A percentile compares a stretch with the other conserved stretches of the same genome.
Conservation (phyloP, 2,329 filamentous ascomycete genomes). For the Metarhizium album region DNA sequence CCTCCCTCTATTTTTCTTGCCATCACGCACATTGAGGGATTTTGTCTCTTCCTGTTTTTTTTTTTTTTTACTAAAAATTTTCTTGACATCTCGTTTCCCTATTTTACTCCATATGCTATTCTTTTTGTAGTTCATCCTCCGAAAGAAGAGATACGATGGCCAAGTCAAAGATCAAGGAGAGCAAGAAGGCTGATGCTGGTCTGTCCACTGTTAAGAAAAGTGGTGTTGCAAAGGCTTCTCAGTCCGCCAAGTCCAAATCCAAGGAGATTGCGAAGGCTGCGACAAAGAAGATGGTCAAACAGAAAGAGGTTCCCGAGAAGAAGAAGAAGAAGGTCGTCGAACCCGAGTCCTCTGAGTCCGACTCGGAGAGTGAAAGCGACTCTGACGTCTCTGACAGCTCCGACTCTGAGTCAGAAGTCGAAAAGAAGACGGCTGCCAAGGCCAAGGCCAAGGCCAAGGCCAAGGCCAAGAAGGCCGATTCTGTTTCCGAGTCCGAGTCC, state of each 20-base stretch:
- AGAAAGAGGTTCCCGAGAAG: slow-evolving; percentile 37
- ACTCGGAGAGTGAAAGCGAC: slow-evolving; percentile 23
- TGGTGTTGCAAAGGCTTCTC: slow-evolving; percentile 55
- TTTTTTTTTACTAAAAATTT: too few species aligned
- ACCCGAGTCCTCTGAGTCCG: slow-evolving; percentile 27
- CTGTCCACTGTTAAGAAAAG: slow-evolving; percentile 51
- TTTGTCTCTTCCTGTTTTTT: too few species aligned
- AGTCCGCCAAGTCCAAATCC: slow-evolving; percentile 54
- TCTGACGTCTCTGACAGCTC: slow-evolving; percentile 10
- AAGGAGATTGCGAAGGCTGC: slow-evolving; percentile 56
- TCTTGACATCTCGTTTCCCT: neutral
- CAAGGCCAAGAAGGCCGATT: slow-evolving; percentile 33
- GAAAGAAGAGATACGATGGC: slow-evolving; percentile 36
- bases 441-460: too few species aligned
- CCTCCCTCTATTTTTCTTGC: slow-evolving; percentile 5
- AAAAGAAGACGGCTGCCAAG: slow-evolving; percentile 15
- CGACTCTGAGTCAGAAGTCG: slow-evolving; percentile 20
- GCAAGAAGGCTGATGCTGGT: slow-evolving; percentile 42
- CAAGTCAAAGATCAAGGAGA: slow-evolving; percentile 51
- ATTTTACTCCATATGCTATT: neutral
- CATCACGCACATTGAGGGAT: neutral
- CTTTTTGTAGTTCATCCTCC: slow-evolving; percentile 1
- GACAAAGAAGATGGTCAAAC: slow-evolving; percentile 35
- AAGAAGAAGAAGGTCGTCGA: slow-evolving; percentile 39
- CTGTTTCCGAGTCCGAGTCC: slow-evolving; percentile 31